phyloP scores from a whole-genome alignment of 176 grass and related monocot species.

The Zea luxurians region DNA sequence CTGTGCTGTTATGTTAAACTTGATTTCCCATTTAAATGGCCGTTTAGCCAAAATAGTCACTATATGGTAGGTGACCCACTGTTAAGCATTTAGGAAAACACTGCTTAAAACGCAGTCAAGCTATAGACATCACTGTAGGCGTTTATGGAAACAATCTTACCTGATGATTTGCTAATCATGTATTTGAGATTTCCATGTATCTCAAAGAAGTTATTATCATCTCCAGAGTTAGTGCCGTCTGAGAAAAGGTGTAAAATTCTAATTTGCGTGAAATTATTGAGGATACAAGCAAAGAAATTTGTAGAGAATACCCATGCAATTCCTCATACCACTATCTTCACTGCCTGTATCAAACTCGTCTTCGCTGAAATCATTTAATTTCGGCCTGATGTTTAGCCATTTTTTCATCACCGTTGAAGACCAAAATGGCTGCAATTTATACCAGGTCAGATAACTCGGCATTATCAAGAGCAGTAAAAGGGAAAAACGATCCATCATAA shows the following conservation, averaged over 20 bases:
- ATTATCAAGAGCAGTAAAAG: constrained; percentile 22
- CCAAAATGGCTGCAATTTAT: constrained; percentile 51
- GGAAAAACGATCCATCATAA: constrained; percentile 21
- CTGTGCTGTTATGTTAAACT: constrained; percentile 8
- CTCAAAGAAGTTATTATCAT: constrained; percentile 35
- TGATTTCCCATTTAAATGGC: neutral
- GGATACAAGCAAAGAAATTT: constrained; percentile 30
- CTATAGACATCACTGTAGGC: neutral
- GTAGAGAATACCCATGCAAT: constrained; percentile 16
- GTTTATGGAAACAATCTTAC: constrained; percentile 12
- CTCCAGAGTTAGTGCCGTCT: constrained; percentile 45
- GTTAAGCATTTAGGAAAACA: too few species aligned
- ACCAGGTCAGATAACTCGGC: neutral
- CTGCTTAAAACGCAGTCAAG: neutral
- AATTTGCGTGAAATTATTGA: neutral
- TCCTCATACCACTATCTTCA: constrained; percentile 45
- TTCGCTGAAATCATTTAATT: constrained; percentile 75
- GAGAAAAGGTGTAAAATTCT: constrained; percentile 24
- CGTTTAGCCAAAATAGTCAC: too few species aligned
- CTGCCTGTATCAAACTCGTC: constrained; percentile 62
- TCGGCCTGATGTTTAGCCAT: constrained; percentile 76
- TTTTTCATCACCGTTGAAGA: constrained; percentile 61
- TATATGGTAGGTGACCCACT: too few species aligned
- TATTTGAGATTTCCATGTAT: constrained; percentile 9
- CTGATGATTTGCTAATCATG: constrained; percentile 24